These are phyloP conservation scores for Helichrysum umbraculigerum DNA, from an alignment of 129 eudicot genomes.

Conservation along the genomic window DNA sequence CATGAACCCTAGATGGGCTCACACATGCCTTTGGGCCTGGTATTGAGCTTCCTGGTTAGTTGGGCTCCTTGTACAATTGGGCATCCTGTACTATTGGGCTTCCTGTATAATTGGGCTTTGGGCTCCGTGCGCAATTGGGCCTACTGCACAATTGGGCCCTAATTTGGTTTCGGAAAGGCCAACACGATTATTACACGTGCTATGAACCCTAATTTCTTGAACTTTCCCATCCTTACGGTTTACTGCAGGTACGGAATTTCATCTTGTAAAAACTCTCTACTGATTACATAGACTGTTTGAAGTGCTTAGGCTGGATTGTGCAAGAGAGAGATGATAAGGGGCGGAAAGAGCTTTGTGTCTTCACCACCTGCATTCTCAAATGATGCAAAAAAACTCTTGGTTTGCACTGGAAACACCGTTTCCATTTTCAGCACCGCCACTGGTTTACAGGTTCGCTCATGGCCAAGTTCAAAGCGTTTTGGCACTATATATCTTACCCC, in stretches of 20 bases:
- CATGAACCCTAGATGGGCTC: no score
- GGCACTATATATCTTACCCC: not conserved
- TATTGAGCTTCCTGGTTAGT: no score
- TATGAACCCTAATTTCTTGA: no score
- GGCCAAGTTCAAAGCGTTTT: not conserved
- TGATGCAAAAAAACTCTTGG: constrained; percentile 63
- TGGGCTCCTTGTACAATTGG: no score
- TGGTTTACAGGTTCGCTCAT: constrained; percentile 59
- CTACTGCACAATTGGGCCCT: no score
- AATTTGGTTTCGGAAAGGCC: no score
- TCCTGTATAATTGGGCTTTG: no score
- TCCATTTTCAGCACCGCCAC: constrained; percentile 90
- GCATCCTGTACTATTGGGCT: no score
- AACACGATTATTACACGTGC: no score
- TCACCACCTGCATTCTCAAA: constrained; percentile 94
- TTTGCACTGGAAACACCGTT: constrained; percentile 79
- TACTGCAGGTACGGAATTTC: no score
- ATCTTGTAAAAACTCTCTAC: not conserved
- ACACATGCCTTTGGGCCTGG: no score
- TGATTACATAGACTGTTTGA: not conserved
- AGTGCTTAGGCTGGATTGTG: not conserved
- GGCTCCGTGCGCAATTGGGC: no score
- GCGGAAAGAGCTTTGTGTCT: constrained; percentile 77
- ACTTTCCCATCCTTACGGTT: not conserved
- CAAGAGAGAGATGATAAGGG: constrained; percentile 53